phyloP scores from a whole-genome alignment of 1,284 basidiomycete species.

The Wolfiporia cocos region DNA sequence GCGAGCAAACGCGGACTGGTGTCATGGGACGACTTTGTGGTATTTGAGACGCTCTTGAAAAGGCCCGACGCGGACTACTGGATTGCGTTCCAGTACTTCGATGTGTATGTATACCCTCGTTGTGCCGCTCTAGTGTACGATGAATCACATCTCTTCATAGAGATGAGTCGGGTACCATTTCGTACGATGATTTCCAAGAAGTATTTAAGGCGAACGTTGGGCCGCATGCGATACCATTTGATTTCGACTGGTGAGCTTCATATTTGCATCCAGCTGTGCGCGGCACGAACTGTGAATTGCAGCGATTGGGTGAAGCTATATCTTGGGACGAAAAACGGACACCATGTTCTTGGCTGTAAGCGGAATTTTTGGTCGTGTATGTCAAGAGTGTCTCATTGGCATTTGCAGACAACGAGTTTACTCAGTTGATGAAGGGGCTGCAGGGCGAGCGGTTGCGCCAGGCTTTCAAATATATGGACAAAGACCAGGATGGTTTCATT shows the following conservation, averaged over 20 bases:
- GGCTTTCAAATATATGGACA: conserved; percentile 87
- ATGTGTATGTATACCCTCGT: conserved; percentile 59
- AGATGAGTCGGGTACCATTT: conserved; percentile 84
- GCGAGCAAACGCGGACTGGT: conserved; percentile 70
- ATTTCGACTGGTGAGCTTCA: conserved; percentile 77
- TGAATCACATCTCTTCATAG: conserved; percentile 31
- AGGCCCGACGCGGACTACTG: conserved; percentile 92
- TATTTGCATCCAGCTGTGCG: conserved; percentile 7
- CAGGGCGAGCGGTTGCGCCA: conserved; percentile 94
- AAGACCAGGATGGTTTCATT: conserved; percentile 88
- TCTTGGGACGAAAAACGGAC: conserved; percentile 83
- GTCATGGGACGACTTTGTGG: conserved; percentile 91
- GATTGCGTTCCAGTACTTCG: conserved; percentile 96
- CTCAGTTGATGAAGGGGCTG: conserved; percentile 93
- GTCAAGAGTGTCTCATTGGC: background rate
- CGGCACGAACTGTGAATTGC: background rate
- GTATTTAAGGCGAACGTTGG: conserved; percentile 82
- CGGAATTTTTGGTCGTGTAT: conserved; percentile 12
- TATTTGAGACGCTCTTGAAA: conserved; percentile 88
- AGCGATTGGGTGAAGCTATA: conserved; percentile 95
- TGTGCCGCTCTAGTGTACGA: background rate
- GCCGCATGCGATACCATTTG: conserved; percentile 82
- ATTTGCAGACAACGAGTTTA: conserved; percentile 82
- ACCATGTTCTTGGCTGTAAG: conserved; percentile 89
- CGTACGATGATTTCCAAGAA: conserved; percentile 89